Evolutionary conservation across 495 filamentous ascomycete species (phyloP).

Genomic region (Penicillium parvum): DNA sequence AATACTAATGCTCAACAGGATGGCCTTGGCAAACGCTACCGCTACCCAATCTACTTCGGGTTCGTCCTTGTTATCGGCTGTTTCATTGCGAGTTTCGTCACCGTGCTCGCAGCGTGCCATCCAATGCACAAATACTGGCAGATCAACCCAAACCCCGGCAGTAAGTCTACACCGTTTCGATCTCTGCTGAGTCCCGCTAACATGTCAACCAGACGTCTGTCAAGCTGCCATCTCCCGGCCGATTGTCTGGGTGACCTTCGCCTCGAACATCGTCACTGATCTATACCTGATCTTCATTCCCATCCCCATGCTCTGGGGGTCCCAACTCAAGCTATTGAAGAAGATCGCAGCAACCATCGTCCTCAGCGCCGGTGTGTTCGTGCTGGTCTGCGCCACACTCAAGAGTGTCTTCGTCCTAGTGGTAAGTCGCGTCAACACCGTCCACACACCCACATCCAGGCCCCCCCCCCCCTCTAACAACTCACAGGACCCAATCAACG

Average conservation of each 20-base stretch:
- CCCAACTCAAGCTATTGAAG: conserved; percentile 38
- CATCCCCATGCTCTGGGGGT: conserved; percentile 50
- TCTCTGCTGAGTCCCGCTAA: not conserved
- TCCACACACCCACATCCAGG: not conserved
- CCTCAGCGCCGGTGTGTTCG: conserved; percentile 47
- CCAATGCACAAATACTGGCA: conserved; percentile 52
- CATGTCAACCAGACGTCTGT: conserved; percentile 36
- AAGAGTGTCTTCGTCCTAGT: conserved; percentile 44
- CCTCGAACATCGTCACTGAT: conserved; percentile 47
- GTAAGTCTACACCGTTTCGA: conserved; percentile 26
- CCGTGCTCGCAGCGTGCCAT: conserved; percentile 43
- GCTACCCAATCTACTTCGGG: conserved; percentile 42
- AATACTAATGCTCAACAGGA: conserved; percentile 15
- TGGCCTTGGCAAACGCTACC: conserved; percentile 34
- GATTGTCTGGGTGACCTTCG: conserved; percentile 43
- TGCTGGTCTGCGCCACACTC: conserved; percentile 44
- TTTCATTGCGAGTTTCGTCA: conserved; percentile 43
- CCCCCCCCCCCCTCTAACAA: not conserved
- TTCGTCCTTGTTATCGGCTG: conserved; percentile 41
- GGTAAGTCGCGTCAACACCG: conserved; percentile 19
- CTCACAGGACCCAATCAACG: conserved; percentile 38
- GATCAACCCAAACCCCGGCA: conserved; percentile 51
- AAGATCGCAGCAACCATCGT: conserved; percentile 46
- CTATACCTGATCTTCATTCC: conserved; percentile 51
- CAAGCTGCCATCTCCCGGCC: conserved; percentile 45